Base-by-base conservation (phyloP, 2,329 filamentous ascomycete species). In the Geosmithia morbida region DNA sequence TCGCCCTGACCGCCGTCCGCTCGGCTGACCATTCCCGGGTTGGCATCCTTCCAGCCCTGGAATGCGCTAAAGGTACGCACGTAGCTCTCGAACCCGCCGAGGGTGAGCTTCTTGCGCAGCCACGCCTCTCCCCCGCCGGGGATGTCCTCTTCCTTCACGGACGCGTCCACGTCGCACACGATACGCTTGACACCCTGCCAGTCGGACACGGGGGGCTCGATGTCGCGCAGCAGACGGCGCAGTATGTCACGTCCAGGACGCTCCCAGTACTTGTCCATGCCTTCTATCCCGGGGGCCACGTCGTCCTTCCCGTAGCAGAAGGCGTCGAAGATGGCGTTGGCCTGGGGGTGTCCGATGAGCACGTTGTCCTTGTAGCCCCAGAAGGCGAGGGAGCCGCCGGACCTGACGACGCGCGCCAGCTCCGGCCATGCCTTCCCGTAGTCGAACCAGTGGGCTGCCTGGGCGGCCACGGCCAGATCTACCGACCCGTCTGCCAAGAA, bases 381-480 rank as follows among this genome's bases (percentile, higher is more conserved):
- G 56, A 80, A 78, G 0, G 77, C 77, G n/a, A 83, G 54, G 1
- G 74, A 76, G 16, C 77, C 79, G 14, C 74, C 74, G 2, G 60
- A 58, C 45, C 71, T 66, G 41, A 81, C 61, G 7, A 78, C 69
- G 13, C 75, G 67, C 10, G 62, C 63, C 49, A 83, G 57, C 54
- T 76, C 71, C 0, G 68, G 68, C 73, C 76, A 83, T 2, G 72
- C 67, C 40, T 63, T 66, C 7, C 51, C 41, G 55, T 75, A 77
- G 57, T 82, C 69, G 58, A 84, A 84, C 79, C 79, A 84, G 57
- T 84, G 80, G 41, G 78, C 77, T 7, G 79, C 70, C 55, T 83
- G 78, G 7, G 66, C 71, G 4, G 67, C 62, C 16, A 71, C 66
- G 5, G 63, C 65, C 54, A 71, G 61, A 56, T 83, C 79, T 1